phyloP scores from a whole-genome alignment of 139 green algal species.

The Penium margaritaceum region DNA sequence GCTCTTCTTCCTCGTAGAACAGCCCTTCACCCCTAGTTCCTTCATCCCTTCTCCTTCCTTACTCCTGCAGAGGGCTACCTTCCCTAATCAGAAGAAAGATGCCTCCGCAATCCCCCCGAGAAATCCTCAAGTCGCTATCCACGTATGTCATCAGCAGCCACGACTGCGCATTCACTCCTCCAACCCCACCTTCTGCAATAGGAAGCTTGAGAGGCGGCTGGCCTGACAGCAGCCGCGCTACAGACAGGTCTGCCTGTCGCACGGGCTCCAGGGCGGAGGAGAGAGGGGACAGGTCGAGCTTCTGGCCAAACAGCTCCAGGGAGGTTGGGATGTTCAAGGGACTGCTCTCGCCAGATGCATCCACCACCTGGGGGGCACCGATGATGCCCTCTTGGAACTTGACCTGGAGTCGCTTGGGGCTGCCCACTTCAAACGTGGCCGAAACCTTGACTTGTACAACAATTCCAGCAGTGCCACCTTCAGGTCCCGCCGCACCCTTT shows the following conservation, averaged over 20 bases:
- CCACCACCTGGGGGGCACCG: constrained; percentile 12
- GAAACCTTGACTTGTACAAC: constrained; percentile 66
- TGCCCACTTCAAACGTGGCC: constrained; percentile 71
- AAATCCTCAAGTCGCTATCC: constrained; percentile 50
- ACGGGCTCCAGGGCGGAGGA: constrained; percentile 23
- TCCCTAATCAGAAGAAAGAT: constrained; percentile 51
- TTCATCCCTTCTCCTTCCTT: too few relatives aligned
- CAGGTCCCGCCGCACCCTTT: constrained; percentile 18
- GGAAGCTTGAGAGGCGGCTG: constrained; percentile 48
- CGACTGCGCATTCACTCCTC: too few relatives aligned
- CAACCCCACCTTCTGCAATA: not conserved
- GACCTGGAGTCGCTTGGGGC: constrained; percentile 73
- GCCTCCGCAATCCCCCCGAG: constrained; percentile 33
- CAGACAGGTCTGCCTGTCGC: constrained; percentile 12
- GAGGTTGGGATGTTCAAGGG: not conserved
- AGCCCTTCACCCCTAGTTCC: too few relatives aligned
- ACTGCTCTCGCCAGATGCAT: too few relatives aligned
- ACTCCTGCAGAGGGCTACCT: constrained; percentile 22
- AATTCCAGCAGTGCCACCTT: constrained; percentile 75
- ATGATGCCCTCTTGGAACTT: constrained; percentile 46
- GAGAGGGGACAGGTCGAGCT: constrained; percentile 8
- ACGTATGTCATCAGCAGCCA: constrained; percentile 59
- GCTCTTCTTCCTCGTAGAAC: too few relatives aligned
- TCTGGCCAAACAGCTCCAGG: constrained; percentile 32
- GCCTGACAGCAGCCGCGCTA: constrained; percentile 54